Base-by-base conservation (phyloP, 164 flowering plant genomes). In the Dillenia turbinata region DNA sequence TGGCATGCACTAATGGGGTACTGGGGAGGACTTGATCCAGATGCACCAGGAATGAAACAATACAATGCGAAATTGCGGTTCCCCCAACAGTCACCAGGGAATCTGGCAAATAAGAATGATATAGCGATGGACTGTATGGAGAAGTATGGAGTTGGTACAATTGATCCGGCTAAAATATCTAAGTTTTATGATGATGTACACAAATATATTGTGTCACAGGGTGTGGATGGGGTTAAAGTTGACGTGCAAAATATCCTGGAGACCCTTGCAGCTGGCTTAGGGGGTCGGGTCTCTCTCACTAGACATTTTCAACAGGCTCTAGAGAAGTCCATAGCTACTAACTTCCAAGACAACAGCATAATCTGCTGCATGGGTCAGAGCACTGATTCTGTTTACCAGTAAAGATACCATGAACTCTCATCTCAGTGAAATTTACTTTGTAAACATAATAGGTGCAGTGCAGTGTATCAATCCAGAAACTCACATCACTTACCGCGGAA, bases 1-100 rank as follows among this genome's bases (percentile, higher is more conserved):
- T 87, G 89, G 89, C 92, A 87, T 74, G 89, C 92, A 10, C 62
- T 87, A 48, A 61, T 79, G 78, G 89, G 89, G 17, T 83, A 84
- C 65, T 87, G 89, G 89, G 88, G 89, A 24, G 89, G 89, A 55
- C 72, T 84, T 59, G 69, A 63, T 57, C 87, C 87, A 49, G 60
- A 73, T 54, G 74, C 74, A 10, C 66, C 62, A n/a, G 85, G 59
- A 47, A 80, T 73, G 13, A 56, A 75, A 47, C 71, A 77, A 50
- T 87, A 81, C 53, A 75, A 75, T 59, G 71, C 85, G 22, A 63
- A 54, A 48, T 52, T 86, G 46, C 76, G 49, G 44, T 78, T 66
- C 66, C 92, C 84, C 3, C 55, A 67, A 22, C 83, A 76, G 59
- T 84, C 89, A 22, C 81, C 79, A 11, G 89, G 87, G 33, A 66